These are phyloP conservation scores for Podospora pseudopauciseta DNA, from an alignment of 495 filamentous ascomycete genomes.

Conservation along the genomic window DNA sequence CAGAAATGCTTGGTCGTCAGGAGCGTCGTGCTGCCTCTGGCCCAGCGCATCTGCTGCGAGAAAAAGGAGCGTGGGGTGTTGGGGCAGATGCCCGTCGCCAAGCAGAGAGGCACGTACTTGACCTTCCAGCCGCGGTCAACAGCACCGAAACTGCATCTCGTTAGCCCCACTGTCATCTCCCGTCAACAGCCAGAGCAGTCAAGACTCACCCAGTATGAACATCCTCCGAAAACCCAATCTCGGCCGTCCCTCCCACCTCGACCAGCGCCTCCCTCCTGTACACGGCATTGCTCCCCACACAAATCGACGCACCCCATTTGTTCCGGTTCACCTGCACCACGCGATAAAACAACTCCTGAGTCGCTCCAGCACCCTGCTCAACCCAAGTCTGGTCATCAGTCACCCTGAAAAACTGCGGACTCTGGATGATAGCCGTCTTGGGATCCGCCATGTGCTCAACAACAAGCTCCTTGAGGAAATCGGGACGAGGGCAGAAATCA, in stretches of 20 bases:
- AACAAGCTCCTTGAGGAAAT: constrained; percentile 30
- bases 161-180: background rate
- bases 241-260: constrained; percentile 32
- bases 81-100: constrained; percentile 35
- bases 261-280: constrained; percentile 28
- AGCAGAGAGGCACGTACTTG: constrained; percentile 33
- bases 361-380: constrained; percentile 35
- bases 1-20: constrained; percentile 34
- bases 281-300: constrained; percentile 34
- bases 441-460: constrained; percentile 33
- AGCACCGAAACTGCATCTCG: constrained; percentile 25
- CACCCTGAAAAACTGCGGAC: constrained; percentile 32
- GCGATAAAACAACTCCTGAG: constrained; percentile 35
- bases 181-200: background rate
- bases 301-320: constrained; percentile 33
- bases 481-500: constrained; percentile 32
- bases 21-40: constrained; percentile 31
- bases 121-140: constrained; percentile 37
- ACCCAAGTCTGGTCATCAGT: constrained; percentile 35
- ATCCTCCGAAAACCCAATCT: constrained; percentile 37
- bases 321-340: constrained; percentile 36
- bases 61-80: constrained; percentile 36
- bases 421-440: constrained; percentile 32
- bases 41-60: constrained; percentile 38
- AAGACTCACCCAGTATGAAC: constrained; percentile 32